Base-by-base conservation (phyloP, 805 yeast species). In the Suhomyces sp. region DNA sequence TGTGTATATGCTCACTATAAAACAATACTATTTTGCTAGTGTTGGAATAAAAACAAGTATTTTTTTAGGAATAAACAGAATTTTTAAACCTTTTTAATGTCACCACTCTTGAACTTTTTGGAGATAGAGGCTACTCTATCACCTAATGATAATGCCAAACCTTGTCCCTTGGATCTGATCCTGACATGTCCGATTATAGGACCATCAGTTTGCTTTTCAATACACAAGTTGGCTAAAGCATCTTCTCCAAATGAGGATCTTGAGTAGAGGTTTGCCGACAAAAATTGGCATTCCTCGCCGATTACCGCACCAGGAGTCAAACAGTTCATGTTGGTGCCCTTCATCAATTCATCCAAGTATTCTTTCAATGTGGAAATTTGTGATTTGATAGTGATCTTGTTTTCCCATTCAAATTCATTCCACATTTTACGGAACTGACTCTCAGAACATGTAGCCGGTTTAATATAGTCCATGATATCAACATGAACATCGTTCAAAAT, bases 401-500 rank as follows among this genome's bases (percentile, higher is more conserved):
- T 94, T 72, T 94, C 99, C 99, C 99, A 94, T 74, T 94, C 99
- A 67, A 96, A 94, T 68, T 92, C 97, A 68, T 91, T 90, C 99
- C 99, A 94, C 98, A 92, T 93, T 63, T 85, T 82, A 65, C 99
- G 87, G 87, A 94, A 94, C 60, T 83, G 87, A 44, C 85, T 83
- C 72, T 93, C 98, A 13, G 91, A 76, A 68, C 96, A 89, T 21
- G 82, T 80, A n/a, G 96, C 94, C 19, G 99, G 97, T 68, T 89
- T 90, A 69, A 94, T 91, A 74, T 94, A 94, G 71, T 94, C 98
- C 91, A 94, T 89, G 49, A 94, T 89, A 68, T 94, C 97, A 53
- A 94, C 92, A 67, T 92, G 97, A 47, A 94, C 91, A 67, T 94
- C 98, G 63, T 89, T 90, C 65, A 94, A 79, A 53, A 94, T 92